These are phyloP conservation scores for Dipodascopsis uninucleata DNA, from an alignment of 805 yeast genomes.

Conservation along the genomic window DNA sequence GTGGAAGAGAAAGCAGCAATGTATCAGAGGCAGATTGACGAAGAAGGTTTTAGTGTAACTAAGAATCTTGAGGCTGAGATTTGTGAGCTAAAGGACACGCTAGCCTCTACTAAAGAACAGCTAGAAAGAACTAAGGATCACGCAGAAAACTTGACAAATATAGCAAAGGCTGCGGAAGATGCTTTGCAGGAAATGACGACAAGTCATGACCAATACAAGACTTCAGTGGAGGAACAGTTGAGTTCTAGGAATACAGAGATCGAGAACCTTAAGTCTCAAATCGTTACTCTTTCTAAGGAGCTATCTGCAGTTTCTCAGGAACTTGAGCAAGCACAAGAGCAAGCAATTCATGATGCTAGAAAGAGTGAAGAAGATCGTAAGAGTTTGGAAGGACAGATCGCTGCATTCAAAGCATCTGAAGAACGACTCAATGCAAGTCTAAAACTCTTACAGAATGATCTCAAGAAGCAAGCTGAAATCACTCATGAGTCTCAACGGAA, in stretches of 20 bases:
- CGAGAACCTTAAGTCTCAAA: slow-evolving; percentile 11
- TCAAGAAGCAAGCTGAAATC: slow-evolving; percentile 45
- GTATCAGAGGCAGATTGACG: slow-evolving; percentile 33
- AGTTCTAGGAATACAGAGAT: slow-evolving; percentile 14
- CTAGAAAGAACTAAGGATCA: slow-evolving; percentile 55
- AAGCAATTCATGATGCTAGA: slow-evolving; percentile 10
- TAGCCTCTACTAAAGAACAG: slow-evolving; percentile 51
- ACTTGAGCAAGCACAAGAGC: slow-evolving; percentile 30
- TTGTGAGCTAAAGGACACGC: slow-evolving; percentile 38
- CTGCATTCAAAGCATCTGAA: slow-evolving; percentile 32
- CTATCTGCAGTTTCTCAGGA: slow-evolving; percentile 29
- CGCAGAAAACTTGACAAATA: slow-evolving; percentile 56
- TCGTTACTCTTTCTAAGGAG: slow-evolving; percentile 30
- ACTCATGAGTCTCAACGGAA: slow-evolving; percentile 50
- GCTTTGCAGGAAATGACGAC: slow-evolving; percentile 54
- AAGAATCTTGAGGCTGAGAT: slow-evolving; percentile 36
- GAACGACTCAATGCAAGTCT: slow-evolving; percentile 35
- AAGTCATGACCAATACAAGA: slow-evolving; percentile 49
- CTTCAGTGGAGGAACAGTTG: slow-evolving; percentile 21
- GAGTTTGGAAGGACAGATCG: slow-evolving; percentile 29
- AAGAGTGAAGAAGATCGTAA: slow-evolving; percentile 32
- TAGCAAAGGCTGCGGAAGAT: slow-evolving; percentile 64
- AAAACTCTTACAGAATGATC: slow-evolving; percentile 36
- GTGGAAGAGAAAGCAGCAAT: slow-evolving; percentile 31
- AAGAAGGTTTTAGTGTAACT: slow-evolving; percentile 32